Conservation (phyloP, 2,329 filamentous ascomycete genomes). For the Delphinella strobiligena region DNA sequence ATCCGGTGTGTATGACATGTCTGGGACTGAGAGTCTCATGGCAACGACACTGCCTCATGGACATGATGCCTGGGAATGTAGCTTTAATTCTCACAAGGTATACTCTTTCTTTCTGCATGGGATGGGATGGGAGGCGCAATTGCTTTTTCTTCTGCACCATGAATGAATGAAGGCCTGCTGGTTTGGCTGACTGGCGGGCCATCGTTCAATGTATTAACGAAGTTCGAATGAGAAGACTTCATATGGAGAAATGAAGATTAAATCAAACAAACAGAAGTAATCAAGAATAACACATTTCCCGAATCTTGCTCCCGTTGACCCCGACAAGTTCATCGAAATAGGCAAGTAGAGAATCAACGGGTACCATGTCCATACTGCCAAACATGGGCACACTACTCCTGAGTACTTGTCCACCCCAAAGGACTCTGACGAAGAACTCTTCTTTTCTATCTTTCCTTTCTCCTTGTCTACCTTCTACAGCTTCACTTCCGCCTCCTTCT, state of each 20-base stretch:
- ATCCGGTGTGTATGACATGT: background rate
- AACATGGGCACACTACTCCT: slow-evolving; percentile 56
- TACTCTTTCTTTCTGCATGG: background rate
- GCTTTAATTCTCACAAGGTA: background rate
- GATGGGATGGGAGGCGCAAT: background rate
- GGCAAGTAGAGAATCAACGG: slow-evolving; percentile 48
- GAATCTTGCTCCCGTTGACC: slow-evolving; percentile 28
- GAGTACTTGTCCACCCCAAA: slow-evolving; percentile 59
- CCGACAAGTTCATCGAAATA: slow-evolving; percentile 67
- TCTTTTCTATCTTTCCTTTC: too few species aligned
- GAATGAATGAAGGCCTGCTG: too few species aligned
- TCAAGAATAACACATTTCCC: slow-evolving; percentile 25
- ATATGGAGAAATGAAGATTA: too few species aligned
- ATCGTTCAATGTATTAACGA: background rate
- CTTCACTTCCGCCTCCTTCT: too few species aligned
- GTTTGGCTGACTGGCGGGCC: background rate
- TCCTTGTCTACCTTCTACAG: too few species aligned
- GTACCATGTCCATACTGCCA: slow-evolving; percentile 60
- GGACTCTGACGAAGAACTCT: slow-evolving; percentile 50
- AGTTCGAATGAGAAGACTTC: background rate
- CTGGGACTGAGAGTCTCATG: too few species aligned
- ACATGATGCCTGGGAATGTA: background rate
- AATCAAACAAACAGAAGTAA: too few species aligned
- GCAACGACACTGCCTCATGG: too few species aligned
- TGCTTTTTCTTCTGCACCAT: too few species aligned